Conservation (phyloP, 805 yeast genomes). For the Barnettozyma pratensis region DNA sequence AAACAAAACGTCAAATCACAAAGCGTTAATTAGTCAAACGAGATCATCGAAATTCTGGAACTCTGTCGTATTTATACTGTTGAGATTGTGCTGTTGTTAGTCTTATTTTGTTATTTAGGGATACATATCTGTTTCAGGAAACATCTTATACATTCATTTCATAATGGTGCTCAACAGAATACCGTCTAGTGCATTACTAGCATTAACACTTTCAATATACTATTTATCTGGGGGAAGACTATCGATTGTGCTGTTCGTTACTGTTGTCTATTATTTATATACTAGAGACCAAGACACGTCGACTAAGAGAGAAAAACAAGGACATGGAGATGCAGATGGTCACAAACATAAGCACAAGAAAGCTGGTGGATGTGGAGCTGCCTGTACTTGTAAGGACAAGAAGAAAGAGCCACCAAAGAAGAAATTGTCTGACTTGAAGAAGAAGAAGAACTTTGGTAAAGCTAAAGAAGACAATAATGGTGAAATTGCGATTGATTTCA, state of each 20-base stretch:
- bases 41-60: neutral
- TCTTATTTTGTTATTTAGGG: too few relatives aligned
- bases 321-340: neutral
- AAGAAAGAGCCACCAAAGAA: conserved; percentile 18
- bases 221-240: conserved; percentile 33
- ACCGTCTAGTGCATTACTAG: conserved; percentile 12
- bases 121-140: too few relatives aligned
- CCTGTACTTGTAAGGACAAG: conserved; percentile 27
- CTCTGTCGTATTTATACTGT: neutral
- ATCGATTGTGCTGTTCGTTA: conserved; percentile 27
- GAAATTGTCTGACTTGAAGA: conserved; percentile 20
- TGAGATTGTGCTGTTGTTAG: neutral
- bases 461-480: conserved; percentile 9
- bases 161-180: conserved; percentile 3
- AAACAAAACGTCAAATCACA: conserved; percentile 5
- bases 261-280: conserved; percentile 23
- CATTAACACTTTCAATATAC: conserved; percentile 10
- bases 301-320: neutral
- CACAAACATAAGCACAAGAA: conserved; percentile 16
- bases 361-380: conserved; percentile 31
- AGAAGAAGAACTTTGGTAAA: conserved; percentile 17
- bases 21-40: conserved; percentile 1
- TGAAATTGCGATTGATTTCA: conserved; percentile 34
- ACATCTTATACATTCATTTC: too few relatives aligned
- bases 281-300: conserved; percentile 12